Conservation (phyloP, 495 filamentous ascomycete species). For the Penicillium psychrofluorescens region DNA sequence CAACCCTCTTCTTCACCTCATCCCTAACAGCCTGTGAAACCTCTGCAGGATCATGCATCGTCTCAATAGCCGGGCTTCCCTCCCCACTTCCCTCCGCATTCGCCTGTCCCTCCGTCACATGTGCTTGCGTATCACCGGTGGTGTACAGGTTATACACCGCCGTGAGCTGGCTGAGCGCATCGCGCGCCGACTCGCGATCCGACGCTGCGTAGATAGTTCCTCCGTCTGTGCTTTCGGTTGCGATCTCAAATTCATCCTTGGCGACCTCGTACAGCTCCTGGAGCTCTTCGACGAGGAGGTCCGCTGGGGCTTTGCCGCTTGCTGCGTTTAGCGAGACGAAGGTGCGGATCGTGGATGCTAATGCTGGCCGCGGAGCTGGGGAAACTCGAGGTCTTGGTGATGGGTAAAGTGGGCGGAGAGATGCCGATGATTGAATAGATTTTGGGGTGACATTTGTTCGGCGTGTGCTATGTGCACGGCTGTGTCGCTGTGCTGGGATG, state of each 20-base stretch:
- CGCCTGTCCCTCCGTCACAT: conserved; percentile 2
- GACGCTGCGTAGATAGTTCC: conserved; percentile 41
- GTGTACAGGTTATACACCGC: conserved; percentile 32
- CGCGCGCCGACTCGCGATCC: conserved; percentile 37
- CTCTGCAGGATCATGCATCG: conserved; percentile 26
- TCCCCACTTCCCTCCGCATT: conserved; percentile 1
- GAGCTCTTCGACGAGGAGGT: conserved; percentile 34
- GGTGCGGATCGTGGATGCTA: not conserved
- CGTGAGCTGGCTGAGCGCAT: conserved; percentile 32
- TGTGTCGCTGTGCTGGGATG: no score
- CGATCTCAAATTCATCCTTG: conserved; percentile 44
- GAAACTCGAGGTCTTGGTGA: no score
- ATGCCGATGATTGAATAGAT: no score
- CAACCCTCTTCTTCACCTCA: conserved; percentile 34
- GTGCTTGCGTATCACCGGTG: conserved; percentile 2
- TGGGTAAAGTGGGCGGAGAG: no score
- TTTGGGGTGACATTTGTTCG: no score
- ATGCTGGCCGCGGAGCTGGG: not conserved
- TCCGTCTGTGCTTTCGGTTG: conserved; percentile 35
- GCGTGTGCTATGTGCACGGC: no score
- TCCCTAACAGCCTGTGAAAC: conserved; percentile 19
- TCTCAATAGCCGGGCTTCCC: conserved; percentile 14
- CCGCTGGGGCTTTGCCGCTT: conserved; percentile 18
- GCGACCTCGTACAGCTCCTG: conserved; percentile 37
- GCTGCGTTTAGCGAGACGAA: conserved; percentile 1